Evolutionary conservation across 768 basidiomycete genomes (phyloP), one percentile per base, ranked within the genome.

Genomic region (Leccinum incarnatum): DNA sequence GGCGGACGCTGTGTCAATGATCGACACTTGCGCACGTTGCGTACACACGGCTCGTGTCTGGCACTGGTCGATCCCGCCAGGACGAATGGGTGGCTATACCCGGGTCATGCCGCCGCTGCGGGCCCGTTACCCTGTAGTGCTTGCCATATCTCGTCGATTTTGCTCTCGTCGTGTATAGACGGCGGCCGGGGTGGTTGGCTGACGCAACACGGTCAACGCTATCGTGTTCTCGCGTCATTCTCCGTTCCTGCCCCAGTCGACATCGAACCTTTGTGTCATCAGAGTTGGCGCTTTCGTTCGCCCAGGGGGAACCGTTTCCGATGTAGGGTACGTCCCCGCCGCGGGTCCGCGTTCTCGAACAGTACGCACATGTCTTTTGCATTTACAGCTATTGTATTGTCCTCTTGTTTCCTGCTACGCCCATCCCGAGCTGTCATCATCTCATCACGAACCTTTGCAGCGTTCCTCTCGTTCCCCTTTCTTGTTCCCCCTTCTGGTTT

Each of bases 1-100:
- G 6, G 42, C 11, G 55, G 45, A 46, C 21, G 19, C 21, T 23
- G 45, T 46, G 45, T 23, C 40, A 42, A 42, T 46, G 19, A 57
- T 64, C 63, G 42, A 58, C 56, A 36, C n/a, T 42, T 42, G 40
- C 40, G 40, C 40, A 32, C 54, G 19, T 37, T n/a, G 51, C 40
- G 34, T 14, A 42, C n/a, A 42, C n/a, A 32, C 17, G 45, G 6
- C 19, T 7, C 21, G 1, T 15, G 21, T 34, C 40, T 40, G 40
- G 8, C 15, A 40, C 37, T 17, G n/a, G 40, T 46, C 25, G 27
- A 51, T 56, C 54, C 21, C 36, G 50, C 21, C 19, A 15, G 42
- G 32, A 36, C 37, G 50, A 32, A 12, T 15, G 15, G 40, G 40
- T 42, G 40, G 40, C n/a, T 42, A 42, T 42, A 10, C n/a, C 40